phyloP scores from a whole-genome alignment of 2,329 filamentous ascomycete genomes.

The Aspergillus clavatus region DNA sequence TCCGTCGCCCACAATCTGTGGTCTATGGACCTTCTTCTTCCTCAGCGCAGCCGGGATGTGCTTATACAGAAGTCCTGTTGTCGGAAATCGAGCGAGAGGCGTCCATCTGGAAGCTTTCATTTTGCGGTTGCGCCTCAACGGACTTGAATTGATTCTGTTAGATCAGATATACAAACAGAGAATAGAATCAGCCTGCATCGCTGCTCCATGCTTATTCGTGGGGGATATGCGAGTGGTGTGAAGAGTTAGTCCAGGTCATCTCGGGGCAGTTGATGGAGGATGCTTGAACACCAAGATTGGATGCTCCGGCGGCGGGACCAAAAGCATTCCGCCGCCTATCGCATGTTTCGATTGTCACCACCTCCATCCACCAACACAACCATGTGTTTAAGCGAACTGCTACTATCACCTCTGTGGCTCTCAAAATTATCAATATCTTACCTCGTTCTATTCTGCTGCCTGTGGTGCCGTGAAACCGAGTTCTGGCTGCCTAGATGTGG shows the following conservation, averaged over 20 bases:
- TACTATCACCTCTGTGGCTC: too few relatives aligned
- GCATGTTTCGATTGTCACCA: not conserved
- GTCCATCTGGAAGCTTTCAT: constrained; percentile 15
- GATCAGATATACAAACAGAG: not conserved
- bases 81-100: constrained; percentile 18
- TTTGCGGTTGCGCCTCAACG: constrained; percentile 1
- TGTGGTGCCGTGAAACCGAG: not conserved
- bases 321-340: not conserved
- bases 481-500: constrained; percentile 21
- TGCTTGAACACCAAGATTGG: not conserved
- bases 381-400: not conserved
- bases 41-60: constrained; percentile 5
- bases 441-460: not conserved
- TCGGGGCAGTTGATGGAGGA: not conserved
- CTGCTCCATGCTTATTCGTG: not conserved
- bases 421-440: too few relatives aligned
- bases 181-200: not conserved
- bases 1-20: constrained; percentile 28
- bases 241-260: not conserved
- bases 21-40: constrained; percentile 6
- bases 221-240: not conserved
- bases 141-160: not conserved
- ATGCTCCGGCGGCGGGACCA: not conserved
- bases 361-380: not conserved
- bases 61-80: constrained; percentile 16